Evolutionary conservation across 257 asterid species (phyloP).

Genomic region (Euphrasia confusa): DNA sequence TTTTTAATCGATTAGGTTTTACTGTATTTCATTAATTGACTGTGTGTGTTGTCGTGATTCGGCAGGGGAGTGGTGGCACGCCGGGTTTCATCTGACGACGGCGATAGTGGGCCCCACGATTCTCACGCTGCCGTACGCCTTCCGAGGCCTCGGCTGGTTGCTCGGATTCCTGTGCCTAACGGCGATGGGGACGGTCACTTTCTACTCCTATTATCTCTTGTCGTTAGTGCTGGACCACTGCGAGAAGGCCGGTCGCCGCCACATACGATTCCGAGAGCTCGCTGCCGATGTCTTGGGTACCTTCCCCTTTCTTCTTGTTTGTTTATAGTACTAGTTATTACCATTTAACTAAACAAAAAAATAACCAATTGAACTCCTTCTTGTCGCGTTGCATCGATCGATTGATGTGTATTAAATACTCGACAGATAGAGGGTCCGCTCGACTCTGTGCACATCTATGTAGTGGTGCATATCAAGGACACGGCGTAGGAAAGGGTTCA

Average conservation of each 20-base stretch:
- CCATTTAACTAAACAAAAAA: too few species aligned
- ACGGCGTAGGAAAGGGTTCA: too few species aligned
- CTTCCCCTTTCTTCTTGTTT: neutral
- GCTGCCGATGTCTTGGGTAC: constrained; percentile 92
- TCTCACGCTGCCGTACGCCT: constrained; percentile 79
- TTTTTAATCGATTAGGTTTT: neutral
- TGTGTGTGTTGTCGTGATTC: too few species aligned
- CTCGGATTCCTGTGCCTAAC: constrained; percentile 67
- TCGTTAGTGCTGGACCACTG: constrained; percentile 92
- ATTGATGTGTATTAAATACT: too few species aligned
- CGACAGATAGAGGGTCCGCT: too few species aligned
- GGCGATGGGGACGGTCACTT: constrained; percentile 78
- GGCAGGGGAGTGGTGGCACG: constrained; percentile 96
- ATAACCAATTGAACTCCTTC: too few species aligned
- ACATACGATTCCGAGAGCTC: constrained; percentile 90
- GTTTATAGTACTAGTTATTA: neutral
- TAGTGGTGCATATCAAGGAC: too few species aligned
- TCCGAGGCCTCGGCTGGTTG: constrained; percentile 91
- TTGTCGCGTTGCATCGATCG: too few species aligned
- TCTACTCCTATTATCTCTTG: constrained; percentile 90
- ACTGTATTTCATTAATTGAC: neutral
- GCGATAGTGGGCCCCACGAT: constrained; percentile 96
- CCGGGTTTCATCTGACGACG: constrained; percentile 88
- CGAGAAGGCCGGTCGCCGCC: constrained; percentile 91
- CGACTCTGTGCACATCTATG: too few species aligned